Evolutionary conservation across 345 rosid genomes (phyloP), one percentile per base, ranked within the genome.

Genomic region (Salix udensis): DNA sequence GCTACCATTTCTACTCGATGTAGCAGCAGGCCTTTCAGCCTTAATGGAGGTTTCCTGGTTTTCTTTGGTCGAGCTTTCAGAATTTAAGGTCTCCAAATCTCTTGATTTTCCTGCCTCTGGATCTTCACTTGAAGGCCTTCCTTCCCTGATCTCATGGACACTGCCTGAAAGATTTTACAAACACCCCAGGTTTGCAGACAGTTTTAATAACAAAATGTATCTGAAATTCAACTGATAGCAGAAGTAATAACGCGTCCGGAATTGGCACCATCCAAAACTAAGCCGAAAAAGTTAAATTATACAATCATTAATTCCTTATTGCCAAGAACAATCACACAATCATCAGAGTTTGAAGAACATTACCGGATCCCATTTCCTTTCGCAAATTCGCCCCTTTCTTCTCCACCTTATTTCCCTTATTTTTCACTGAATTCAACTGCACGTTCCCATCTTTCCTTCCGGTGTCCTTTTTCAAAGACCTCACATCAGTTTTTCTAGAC

Each of bases 331-430:
- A 71, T 24, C 74, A 61, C 7, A 42, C 52, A 66, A 9, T 24
- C 9, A 18, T 23, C 77, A 65, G 66, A 24, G 46, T 65, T 50
- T 74, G 24, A 72, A 76, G 53, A 81, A 64, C 72, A 65, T 84
- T 79, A 90, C 93, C 91, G 58, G 85, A 81, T 72, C 76, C 87
- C 28, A 75, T 74, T 37, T 84, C 80, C 46, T 73, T 64, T 28
- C 2, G 60, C 30, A 67, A 76, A 61, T 36, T 65, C 73, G 3
- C 36, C 10, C 68, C 67, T 36, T 67, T 67, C 72, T 82, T 80
- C 62, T 70, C 80, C 58, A 48, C 39, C 44, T 70, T 78, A 37
- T 72, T 67, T 48, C 48, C 76, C 42, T 68, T 46, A 70, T 71
- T 75, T 46, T 46, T 53, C 42, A 53, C 58, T 53, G 67, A 53